A percentile compares a stretch with the other conserved stretches of the same genome.
These are phyloP conservation scores for Lignosus rhinocerotis DNA, from an alignment of 1,284 basidiomycete species.

Conservation along the genomic window DNA sequence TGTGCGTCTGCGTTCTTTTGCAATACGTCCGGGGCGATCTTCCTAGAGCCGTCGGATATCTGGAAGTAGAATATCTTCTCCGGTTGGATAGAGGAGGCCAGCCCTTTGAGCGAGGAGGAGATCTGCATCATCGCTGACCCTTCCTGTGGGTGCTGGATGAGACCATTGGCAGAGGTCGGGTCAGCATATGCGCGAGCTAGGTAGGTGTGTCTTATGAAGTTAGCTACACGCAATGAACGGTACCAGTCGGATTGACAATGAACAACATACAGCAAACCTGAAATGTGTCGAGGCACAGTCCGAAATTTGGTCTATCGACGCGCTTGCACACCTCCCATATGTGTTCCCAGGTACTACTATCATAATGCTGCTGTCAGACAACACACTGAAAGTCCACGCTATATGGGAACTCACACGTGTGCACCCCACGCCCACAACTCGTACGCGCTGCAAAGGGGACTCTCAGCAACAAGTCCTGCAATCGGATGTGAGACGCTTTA, in stretches of 20 bases:
- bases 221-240: background rate
- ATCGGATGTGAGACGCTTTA: slow-evolving; percentile 9
- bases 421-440: slow-evolving; percentile 38
- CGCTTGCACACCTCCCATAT: slow-evolving; percentile 36
- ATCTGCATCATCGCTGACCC: slow-evolving; percentile 20
- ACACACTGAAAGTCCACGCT: background rate
- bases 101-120: slow-evolving; percentile 23
- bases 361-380: background rate
- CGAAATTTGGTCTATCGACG: slow-evolving; percentile 34
- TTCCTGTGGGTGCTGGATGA: slow-evolving; percentile 13
- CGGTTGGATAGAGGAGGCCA: slow-evolving; percentile 23
- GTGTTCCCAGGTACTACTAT: slow-evolving; percentile 35
- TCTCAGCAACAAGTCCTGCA: background rate
- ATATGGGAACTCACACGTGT: slow-evolving; percentile 27
- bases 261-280: slow-evolving; percentile 29
- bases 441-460: slow-evolving; percentile 28
- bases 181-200: slow-evolving; percentile 27
- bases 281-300: slow-evolving; percentile 36
- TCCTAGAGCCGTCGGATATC: slow-evolving; percentile 32
- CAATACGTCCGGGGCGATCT: slow-evolving; percentile 21
- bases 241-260: background rate
- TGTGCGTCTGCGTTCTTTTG: slow-evolving; percentile 26
- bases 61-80: slow-evolving; percentile 36
- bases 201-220: background rate
- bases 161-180: slow-evolving; percentile 23